Base-by-base conservation (phyloP, 768 basidiomycete genomes). In the Phanerochaete sordida region DNA sequence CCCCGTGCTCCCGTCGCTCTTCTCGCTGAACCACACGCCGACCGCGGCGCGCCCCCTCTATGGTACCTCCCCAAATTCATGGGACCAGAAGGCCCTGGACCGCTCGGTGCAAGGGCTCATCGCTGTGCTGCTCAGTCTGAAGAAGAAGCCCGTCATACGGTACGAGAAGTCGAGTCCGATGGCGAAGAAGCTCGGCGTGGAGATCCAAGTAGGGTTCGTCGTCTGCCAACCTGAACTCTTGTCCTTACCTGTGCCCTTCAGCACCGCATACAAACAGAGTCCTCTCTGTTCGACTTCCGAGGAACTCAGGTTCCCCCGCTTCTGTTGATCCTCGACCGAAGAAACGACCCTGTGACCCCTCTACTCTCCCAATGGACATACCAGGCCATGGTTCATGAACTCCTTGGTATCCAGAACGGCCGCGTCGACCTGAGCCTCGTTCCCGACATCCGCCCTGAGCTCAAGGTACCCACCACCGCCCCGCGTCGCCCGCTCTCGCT, bases 351-450 rank as follows among this genome's bases (percentile, higher is more conserved):
- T 2, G 93, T 98, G 5, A 98, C 97, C 0, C 97, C 97, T 3
- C 76, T 98, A 37, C 80, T 98, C 30, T 93, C 93, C 2, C 97
- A 98, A 73, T 98, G 97, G 97, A 98, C 97, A 26, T 98, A 98
- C 75, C 96, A 98, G 72, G 97, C 96, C 1, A 98, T 98, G 95
- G 97, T 98, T 0, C 97, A 99, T 68, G 97, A 98, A 71, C 78
- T 97, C 15, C 75, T 98, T 7, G 90, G 91, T 1, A 97, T 99
- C 48, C 87, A 91, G 62, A 98, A 98, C 69, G 96, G 96, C 21
- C 83, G 97, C 59, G 95, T 98, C 3, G 87, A 93, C 69, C 74
- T 96, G 47, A 84, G 83, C 62, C 76, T 84, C 61, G 93, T 95
- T 35, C 93, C 93, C 15, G 95, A 93, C 65, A 89, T 95, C 46